Percentiles rank a stretch among this genome's conserved stretches.
phyloP scores from a whole-genome alignment of 352 stramenopile species.

The Globisporangium cederbergense region DNA sequence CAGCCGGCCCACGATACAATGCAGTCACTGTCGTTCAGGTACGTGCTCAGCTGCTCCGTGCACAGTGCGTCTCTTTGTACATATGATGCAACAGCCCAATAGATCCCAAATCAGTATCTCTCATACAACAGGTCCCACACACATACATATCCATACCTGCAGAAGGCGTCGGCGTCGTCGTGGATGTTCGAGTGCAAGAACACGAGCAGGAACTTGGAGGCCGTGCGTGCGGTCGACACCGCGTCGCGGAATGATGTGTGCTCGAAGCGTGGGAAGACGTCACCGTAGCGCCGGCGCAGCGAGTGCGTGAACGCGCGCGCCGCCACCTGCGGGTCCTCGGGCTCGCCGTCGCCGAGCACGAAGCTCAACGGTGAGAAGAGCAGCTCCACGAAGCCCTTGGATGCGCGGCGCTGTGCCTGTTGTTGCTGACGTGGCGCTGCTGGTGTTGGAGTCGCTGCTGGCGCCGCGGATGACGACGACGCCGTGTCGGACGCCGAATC shows the following conservation, averaged over 20 bases:
- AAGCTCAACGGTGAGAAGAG: constrained; percentile 74
- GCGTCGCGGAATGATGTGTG: constrained; percentile 80
- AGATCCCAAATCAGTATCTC: constrained; percentile 6
- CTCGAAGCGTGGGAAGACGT: constrained; percentile 67
- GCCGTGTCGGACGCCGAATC: constrained; percentile 15
- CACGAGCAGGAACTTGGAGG: constrained; percentile 82
- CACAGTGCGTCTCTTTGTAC: constrained; percentile 50
- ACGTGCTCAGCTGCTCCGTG: constrained; percentile 63
- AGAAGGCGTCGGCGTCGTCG: constrained; percentile 72
- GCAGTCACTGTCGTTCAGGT: constrained; percentile 76
- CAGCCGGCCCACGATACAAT: constrained; percentile 83
- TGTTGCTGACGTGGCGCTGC: not conserved
- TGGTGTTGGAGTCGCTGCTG: not conserved
- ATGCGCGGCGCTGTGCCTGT: not conserved
- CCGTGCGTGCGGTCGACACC: constrained; percentile 68
- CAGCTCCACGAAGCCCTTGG: constrained; percentile 72
- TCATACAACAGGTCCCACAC: not conserved
- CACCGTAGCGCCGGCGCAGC: constrained; percentile 54
- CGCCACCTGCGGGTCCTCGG: constrained; percentile 55
- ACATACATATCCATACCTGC: constrained; percentile 32
- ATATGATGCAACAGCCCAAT: not conserved
- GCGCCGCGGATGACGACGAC: constrained; percentile 12
- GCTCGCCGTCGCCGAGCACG: constrained; percentile 65
- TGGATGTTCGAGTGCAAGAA: constrained; percentile 86
- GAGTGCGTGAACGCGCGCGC: constrained; percentile 55